phyloP scores from a whole-genome alignment of 176 grass and related monocot genomes.

The Carex kokanica region DNA sequence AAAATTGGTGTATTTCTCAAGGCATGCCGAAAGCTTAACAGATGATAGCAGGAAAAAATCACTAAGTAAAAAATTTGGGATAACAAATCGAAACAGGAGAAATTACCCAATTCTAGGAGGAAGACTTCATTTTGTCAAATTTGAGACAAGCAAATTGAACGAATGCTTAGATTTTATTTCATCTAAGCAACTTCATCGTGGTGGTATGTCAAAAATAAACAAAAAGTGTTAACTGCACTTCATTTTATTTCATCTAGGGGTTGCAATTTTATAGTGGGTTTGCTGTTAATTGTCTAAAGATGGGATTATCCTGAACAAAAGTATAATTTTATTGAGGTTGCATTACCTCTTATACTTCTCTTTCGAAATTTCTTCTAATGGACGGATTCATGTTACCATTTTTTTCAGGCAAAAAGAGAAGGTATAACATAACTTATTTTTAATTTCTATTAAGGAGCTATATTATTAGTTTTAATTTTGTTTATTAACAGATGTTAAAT shows the following conservation, averaged over 20 bases:
- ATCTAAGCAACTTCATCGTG: conserved; percentile 92
- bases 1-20: conserved; percentile 97
- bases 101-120: conserved; percentile 90
- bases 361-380: too few relatives aligned
- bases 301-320: too few relatives aligned
- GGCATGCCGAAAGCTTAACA: conserved; percentile 60
- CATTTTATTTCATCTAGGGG: too few relatives aligned
- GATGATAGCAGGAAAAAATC: conserved; percentile 72
- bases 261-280: too few relatives aligned
- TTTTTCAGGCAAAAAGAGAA: not conserved
- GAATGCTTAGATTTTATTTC: conserved; percentile 96
- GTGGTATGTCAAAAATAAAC: conserved; percentile 51
- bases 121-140: conserved; percentile 98
- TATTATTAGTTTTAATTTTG: conserved; percentile 11
- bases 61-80: conserved; percentile 69
- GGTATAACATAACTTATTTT: not conserved
- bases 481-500: not conserved
- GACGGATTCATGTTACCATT: not conserved
- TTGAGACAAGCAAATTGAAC: conserved; percentile 83
- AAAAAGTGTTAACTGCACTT: not conserved
- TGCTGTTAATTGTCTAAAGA: too few relatives aligned
- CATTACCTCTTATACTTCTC: too few relatives aligned
- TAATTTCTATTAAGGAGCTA: not conserved
- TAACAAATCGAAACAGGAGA: conserved; percentile 73
- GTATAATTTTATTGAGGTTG: too few relatives aligned